Percentiles rank a stretch among this genome's conserved stretches.
These are phyloP conservation scores for Kondoa malvinella DNA, from an alignment of 768 basidiomycete genomes.

Conservation along the genomic window DNA sequence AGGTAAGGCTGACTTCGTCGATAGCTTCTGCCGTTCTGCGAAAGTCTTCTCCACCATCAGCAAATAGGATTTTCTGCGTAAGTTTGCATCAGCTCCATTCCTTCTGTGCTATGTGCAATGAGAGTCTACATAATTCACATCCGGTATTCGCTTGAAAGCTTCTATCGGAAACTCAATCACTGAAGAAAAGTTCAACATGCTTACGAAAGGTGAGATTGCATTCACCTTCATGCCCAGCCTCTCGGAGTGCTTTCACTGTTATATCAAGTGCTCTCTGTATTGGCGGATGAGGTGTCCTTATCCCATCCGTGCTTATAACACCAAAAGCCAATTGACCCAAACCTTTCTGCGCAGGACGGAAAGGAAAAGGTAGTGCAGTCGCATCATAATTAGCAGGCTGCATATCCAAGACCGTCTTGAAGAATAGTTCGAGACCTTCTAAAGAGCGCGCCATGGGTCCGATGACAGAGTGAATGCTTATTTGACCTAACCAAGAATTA, in stretches of 20 bases:
- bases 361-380: constrained; percentile 15
- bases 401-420: constrained; percentile 9
- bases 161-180: constrained; percentile 19
- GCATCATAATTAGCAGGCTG: constrained; percentile 14
- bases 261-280: constrained; percentile 8
- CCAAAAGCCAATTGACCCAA: constrained; percentile 8
- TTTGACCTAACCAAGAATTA: constrained; percentile 13
- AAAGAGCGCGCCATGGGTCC: constrained; percentile 16
- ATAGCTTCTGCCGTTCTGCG: neutral
- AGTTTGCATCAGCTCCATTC: neutral
- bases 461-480: constrained; percentile 12
- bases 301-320: neutral
- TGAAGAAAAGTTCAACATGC: neutral
- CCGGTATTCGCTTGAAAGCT: neutral
- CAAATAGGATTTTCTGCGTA: neutral
- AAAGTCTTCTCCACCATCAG: neutral
- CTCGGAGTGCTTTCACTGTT: constrained; percentile 9
- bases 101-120: no score
- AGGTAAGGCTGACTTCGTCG: neutral
- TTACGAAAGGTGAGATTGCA: neutral
- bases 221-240: constrained; percentile 12
- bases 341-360: neutral
- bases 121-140: neutral
- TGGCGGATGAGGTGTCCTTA: constrained; percentile 3
- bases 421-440: constrained; percentile 7